Evolutionary conservation across 2,329 filamentous ascomycete species (phyloP).

Genomic region (Penicillium sp.): DNA sequence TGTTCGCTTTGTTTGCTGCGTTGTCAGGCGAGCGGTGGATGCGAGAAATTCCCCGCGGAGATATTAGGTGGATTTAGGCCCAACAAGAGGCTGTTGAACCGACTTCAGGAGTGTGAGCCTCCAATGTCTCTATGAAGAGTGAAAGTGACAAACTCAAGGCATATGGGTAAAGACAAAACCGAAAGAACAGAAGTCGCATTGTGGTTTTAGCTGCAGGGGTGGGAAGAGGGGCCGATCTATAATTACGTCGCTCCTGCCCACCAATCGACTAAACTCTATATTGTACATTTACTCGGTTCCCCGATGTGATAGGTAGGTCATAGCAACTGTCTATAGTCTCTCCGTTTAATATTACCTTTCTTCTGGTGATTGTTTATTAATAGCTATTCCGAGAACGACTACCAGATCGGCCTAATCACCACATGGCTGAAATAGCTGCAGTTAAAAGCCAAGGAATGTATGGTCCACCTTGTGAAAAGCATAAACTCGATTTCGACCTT

Average conservation of each 20-base stretch:
- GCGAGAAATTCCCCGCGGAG: background rate
- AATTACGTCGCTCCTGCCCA: constrained; percentile 26
- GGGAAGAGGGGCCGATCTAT: constrained; percentile 27
- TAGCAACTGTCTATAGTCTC: background rate
- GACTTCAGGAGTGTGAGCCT: background rate
- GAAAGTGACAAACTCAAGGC: background rate
- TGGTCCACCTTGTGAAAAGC: background rate
- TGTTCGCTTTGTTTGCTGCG: no score
- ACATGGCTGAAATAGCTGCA: background rate
- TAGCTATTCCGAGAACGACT: background rate
- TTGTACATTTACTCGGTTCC: constrained; percentile 1
- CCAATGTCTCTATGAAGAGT: background rate
- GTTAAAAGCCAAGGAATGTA: background rate
- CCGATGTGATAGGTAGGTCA: background rate
- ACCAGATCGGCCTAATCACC: background rate
- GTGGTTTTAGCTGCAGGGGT: constrained; percentile 37
- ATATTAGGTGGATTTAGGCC: background rate
- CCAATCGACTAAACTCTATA: constrained; percentile 7
- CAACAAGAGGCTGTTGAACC: background rate
- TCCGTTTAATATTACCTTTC: background rate
- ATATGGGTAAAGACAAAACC: constrained; percentile 5
- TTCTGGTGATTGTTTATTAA: background rate
- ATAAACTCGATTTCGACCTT: background rate
- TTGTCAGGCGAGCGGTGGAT: no score
- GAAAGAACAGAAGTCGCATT: constrained; percentile 23